Evolutionary conservation across 139 green algal species (phyloP).

Genomic region (Chlorella vulgaris): DNA sequence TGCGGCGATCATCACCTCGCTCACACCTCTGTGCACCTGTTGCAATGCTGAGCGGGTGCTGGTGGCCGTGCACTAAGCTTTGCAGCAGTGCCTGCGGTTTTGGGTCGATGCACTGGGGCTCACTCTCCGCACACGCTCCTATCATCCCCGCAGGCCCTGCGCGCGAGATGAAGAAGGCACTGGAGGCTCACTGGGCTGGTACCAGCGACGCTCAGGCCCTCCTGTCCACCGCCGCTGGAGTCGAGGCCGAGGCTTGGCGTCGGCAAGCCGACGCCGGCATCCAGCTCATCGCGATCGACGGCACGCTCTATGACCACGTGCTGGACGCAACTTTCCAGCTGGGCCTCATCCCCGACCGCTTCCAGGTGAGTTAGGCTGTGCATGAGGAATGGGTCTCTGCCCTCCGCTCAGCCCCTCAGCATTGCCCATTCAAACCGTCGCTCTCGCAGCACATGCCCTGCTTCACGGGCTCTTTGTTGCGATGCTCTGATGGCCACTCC

Average conservation of each 20-base stretch:
- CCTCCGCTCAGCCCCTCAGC: not conserved
- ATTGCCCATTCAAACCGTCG: too few species aligned
- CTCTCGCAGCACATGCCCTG: too few species aligned
- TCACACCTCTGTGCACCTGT: not conserved
- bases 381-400: not conserved
- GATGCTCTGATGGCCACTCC: too few species aligned
- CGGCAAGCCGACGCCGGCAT: slow-evolving; percentile 63
- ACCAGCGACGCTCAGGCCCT: slow-evolving; percentile 53
- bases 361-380: slow-evolving; percentile 57
- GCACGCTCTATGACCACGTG: slow-evolving; percentile 88
- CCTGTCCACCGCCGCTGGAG: slow-evolving; percentile 35
- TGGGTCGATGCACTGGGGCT: not conserved
- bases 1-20: not conserved
- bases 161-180: slow-evolving; percentile 85
- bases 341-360: slow-evolving; percentile 73
- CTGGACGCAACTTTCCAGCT: slow-evolving; percentile 81
- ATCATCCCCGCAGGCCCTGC: slow-evolving; percentile 64
- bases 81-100: too few species aligned
- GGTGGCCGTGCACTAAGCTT: not conserved
- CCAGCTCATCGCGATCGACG: slow-evolving; percentile 74
- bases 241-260: slow-evolving; percentile 60
- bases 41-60: not conserved
- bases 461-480: too few species aligned
- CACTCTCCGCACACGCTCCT: not conserved
- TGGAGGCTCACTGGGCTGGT: slow-evolving; percentile 83